Evolutionary conservation across 257 asterid species (phyloP).

Genomic region (Marsdenia floribunda): DNA sequence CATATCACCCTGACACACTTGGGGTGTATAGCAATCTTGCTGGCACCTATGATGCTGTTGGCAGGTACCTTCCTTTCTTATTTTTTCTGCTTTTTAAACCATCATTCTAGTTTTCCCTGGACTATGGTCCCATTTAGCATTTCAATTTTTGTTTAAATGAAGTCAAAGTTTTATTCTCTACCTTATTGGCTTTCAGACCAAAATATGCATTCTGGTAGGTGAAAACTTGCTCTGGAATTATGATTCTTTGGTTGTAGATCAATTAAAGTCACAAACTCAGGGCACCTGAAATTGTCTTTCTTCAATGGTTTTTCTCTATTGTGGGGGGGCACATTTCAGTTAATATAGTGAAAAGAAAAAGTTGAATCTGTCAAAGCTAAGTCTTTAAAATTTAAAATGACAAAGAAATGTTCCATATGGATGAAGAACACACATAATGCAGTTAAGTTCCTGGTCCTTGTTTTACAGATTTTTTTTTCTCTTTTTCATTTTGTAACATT

Average conservation of each 20-base stretch:
- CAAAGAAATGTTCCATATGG: neutral
- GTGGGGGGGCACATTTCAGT: neutral
- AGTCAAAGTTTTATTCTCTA: neutral
- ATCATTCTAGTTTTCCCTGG: neutral
- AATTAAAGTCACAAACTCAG: neutral
- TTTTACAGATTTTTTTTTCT: neutral
- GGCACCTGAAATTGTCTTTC: neutral
- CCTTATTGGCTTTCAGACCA: neutral
- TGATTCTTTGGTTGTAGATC: neutral
- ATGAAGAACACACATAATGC: neutral
- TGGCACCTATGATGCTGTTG: constrained; percentile 89
- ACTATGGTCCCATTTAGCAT: neutral
- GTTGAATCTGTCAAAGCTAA: neutral
- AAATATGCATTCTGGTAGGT: neutral
- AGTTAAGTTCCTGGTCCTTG: neutral
- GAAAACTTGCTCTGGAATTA: neutral
- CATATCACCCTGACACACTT: constrained; percentile 86
- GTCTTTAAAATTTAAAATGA: neutral
- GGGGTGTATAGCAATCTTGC: constrained; percentile 96
- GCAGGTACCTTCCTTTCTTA: constrained; percentile 52
- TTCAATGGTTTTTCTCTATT: neutral
- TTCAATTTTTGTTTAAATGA: neutral
- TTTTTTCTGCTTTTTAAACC: neutral
- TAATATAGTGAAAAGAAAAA: neutral
- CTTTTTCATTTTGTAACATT: neutral